Base-by-base conservation (phyloP, 768 basidiomycete species). In the Tulasnella sp. region DNA sequence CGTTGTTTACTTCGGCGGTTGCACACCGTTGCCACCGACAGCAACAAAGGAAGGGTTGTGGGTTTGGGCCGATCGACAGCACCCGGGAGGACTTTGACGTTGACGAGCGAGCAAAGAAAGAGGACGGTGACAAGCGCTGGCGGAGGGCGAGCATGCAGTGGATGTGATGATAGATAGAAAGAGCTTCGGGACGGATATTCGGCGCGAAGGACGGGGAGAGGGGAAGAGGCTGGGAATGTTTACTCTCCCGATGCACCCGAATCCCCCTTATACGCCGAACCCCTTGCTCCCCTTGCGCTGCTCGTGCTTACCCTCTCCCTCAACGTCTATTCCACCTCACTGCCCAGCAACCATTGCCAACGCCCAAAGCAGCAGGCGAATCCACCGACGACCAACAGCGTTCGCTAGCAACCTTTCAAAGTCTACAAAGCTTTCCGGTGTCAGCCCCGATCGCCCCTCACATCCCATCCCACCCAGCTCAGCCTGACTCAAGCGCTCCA, bases 191-290 rank as follows among this genome's bases (percentile, higher is more conserved):
- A 69, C 64, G 64, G 64, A 37, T 69, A 31, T 37, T 69, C 64
- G 64, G 64, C 64, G 64, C 64, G 64, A 69, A 12, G n/a, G 31
- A 11, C 9, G 11, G 28, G 28, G 20, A 69, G 64, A 69, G 64
- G 64, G 64, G 64, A 69, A 69, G 64, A 69, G 64, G 64, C 64
- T 69, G 64, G 64, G 64, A 69, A 69, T 69, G 64, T 69, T 69
- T 69, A 69, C 64, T 8, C 0, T 37, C 64, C 64, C 64, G 64
- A 69, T 69, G 64, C 64, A 69, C 64, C 64, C 64, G 64, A 69
- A 69, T 54, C 64, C 64, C 64, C 64, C 64, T 69, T 69, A 69
- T 69, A 69, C 64, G 6, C 64, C 64, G 64, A 69, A 69, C 64
- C 64, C 64, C 64, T 69, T 69, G 64, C 64, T 69, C 64, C 31